Conservation (phyloP, 2,329 filamentous ascomycete genomes). For the Fusarium xylarioides region DNA sequence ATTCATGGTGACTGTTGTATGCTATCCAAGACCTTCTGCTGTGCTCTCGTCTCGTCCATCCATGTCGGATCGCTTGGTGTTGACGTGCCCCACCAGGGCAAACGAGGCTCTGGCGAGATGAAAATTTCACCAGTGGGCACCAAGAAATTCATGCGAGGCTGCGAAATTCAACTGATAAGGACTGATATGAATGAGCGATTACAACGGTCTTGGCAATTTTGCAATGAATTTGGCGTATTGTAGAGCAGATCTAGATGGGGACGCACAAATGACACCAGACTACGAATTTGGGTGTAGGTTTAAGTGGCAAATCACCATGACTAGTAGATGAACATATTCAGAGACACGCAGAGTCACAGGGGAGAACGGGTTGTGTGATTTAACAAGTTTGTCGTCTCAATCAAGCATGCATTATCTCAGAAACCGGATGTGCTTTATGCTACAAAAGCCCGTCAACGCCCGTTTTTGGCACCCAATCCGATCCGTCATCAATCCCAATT, state of each 20-base stretch:
- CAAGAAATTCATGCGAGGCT: constrained; percentile 39
- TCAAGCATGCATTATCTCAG: constrained; percentile 52
- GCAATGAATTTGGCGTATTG: background rate
- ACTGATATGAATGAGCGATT: background rate
- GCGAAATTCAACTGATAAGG: constrained; percentile 14
- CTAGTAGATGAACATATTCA: background rate
- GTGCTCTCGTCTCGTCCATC: background rate
- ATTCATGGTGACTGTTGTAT: background rate
- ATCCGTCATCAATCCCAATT: constrained; percentile 46
- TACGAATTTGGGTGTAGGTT: background rate
- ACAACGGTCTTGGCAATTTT: background rate
- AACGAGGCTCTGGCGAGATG: constrained; percentile 39
- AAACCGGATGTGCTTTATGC: constrained; percentile 54
- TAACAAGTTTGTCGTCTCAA: constrained; percentile 44
- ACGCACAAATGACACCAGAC: background rate
- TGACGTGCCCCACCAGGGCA: constrained; percentile 35
- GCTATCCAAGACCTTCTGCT: no score
- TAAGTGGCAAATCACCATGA: background rate
- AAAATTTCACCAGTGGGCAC: constrained; percentile 29
- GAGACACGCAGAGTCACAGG: background rate
- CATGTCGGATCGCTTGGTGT: background rate
- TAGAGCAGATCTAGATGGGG: accelerated
- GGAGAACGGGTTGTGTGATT: background rate
- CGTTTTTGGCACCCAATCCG: constrained; percentile 48
- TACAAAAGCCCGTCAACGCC: constrained; percentile 53